Conservation (phyloP, 352 stramenopile genomes). For the Globisporangium yorkense region DNA sequence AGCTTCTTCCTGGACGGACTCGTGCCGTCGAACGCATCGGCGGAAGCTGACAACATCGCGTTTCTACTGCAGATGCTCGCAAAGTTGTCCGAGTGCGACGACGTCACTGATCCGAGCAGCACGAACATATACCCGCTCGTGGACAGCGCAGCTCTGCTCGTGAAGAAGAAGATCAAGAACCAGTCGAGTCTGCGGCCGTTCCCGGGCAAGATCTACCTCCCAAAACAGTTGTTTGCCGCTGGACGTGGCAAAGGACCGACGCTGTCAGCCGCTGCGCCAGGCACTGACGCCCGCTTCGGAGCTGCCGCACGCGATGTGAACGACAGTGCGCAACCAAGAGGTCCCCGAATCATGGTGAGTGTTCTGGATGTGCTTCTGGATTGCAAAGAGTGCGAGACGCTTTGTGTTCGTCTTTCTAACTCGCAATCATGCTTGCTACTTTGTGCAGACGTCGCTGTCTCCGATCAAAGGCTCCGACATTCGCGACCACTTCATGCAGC, state of each 20-base stretch:
- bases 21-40: slow-evolving; percentile 34
- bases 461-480: slow-evolving; percentile 65
- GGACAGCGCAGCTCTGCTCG: slow-evolving; percentile 39
- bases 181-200: slow-evolving; percentile 81
- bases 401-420: background rate
- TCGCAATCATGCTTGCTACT: background rate
- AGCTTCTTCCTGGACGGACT: slow-evolving; percentile 72
- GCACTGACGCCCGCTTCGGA: background rate
- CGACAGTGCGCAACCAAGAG: background rate
- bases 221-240: slow-evolving; percentile 53
- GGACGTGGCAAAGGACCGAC: slow-evolving; percentile 4
- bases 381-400: background rate
- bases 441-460: slow-evolving; percentile 52
- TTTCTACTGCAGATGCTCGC: slow-evolving; percentile 81
- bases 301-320: background rate
- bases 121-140: slow-evolving; percentile 61
- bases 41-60: slow-evolving; percentile 74
- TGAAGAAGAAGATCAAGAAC: slow-evolving; percentile 85
- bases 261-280: background rate
- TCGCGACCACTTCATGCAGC: slow-evolving; percentile 46
- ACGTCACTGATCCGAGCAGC: slow-evolving; percentile 32
- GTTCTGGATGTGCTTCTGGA: background rate
- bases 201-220: slow-evolving; percentile 78
- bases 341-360: slow-evolving; percentile 47
- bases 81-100: slow-evolving; percentile 69